Evolutionary conservation across 768 basidiomycete genomes (phyloP).

Genomic region (Leccinum boreale): DNA sequence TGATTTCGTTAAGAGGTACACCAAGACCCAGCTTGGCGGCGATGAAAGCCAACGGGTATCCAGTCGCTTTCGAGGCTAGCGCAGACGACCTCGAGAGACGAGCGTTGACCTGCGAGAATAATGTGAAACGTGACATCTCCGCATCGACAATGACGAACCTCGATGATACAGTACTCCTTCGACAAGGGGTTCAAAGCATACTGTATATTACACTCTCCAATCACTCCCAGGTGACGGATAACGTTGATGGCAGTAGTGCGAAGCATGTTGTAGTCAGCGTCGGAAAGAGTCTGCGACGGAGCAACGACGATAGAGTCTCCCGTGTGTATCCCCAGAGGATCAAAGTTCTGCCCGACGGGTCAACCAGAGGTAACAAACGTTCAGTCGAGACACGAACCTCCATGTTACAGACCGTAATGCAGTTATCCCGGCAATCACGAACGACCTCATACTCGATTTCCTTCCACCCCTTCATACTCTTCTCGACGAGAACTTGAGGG

Average conservation of each 20-base stretch:
- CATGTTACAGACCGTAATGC: conserved; percentile 99
- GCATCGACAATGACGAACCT: conserved; percentile 45
- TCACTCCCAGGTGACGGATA: conserved; percentile 95
- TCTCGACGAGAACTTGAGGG: conserved; percentile 98
- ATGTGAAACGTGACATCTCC: conserved; percentile 1
- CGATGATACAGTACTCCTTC: conserved; percentile 98
- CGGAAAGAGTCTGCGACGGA: conserved; percentile 97
- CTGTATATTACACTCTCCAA: conserved; percentile 99
- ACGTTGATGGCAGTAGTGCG: conserved; percentile 98
- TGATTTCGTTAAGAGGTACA: conserved; percentile 96
- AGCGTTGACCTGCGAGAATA: conserved; percentile 69
- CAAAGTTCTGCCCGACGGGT: conserved; percentile 75
- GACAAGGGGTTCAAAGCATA: conserved; percentile 95
- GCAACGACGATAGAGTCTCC: conserved; percentile 98
- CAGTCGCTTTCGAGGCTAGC: conserved; percentile 96
- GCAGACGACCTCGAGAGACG: conserved; percentile 97
- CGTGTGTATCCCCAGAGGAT: conserved; percentile 97
- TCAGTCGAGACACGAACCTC: conserved; percentile 61
- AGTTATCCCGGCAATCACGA: conserved; percentile 95
- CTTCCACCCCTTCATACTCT: conserved; percentile 99
- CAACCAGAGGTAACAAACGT: not conserved
- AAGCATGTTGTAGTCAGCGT: conserved; percentile 99
- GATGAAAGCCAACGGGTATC: conserved; percentile 97
- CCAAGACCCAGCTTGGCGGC: conserved; percentile 97
- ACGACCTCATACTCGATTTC: conserved; percentile 99